These are phyloP conservation scores for Scenedesmus sp. DNA, from an alignment of 163 green algal species.

Conservation along the genomic window DNA sequence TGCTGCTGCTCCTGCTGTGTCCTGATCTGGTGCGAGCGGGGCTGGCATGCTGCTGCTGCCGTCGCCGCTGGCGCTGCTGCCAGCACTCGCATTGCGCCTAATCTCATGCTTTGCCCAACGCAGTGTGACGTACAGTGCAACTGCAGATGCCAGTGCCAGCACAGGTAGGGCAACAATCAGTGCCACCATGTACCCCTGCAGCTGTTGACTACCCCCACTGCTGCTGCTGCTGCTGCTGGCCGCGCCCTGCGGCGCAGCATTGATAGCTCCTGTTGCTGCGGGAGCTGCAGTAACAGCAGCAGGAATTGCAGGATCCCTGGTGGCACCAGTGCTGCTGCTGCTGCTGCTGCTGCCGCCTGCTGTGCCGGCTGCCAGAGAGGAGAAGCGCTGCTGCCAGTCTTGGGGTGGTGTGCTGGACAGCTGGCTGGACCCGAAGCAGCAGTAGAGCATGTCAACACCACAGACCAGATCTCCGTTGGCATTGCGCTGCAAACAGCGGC, in stretches of 20 bases:
- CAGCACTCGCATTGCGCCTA: not conserved
- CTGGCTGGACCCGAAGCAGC: constrained; percentile 42
- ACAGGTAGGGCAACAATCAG: constrained; percentile 42
- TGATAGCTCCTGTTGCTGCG: not conserved
- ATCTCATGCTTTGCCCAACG: constrained; percentile 14
- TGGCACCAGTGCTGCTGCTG: constrained; percentile 7
- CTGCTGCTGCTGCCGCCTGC: not conserved
- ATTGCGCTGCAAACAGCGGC: not conserved
- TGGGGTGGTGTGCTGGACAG: not conserved
- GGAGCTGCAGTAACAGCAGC: not conserved
- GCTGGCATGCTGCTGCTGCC: not conserved
- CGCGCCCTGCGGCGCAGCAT: not conserved
- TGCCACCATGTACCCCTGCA: not conserved
- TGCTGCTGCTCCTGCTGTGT: not conserved
- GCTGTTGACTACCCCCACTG: not conserved
- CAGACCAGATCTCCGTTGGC: constrained; percentile 26
- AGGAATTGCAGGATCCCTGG: not conserved
- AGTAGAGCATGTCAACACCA: constrained; percentile 54
- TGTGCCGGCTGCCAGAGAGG: not conserved
- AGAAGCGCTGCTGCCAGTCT: constrained; percentile 47
- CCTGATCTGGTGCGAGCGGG: not conserved
- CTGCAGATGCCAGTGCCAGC: not conserved
- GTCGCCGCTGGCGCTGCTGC: not conserved
- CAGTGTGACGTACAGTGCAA: not conserved
- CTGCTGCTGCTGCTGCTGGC: not conserved